Evolutionary conservation across 1,139 yeast species (phyloP).

Genomic region (Yamadazyma atlantica): DNA sequence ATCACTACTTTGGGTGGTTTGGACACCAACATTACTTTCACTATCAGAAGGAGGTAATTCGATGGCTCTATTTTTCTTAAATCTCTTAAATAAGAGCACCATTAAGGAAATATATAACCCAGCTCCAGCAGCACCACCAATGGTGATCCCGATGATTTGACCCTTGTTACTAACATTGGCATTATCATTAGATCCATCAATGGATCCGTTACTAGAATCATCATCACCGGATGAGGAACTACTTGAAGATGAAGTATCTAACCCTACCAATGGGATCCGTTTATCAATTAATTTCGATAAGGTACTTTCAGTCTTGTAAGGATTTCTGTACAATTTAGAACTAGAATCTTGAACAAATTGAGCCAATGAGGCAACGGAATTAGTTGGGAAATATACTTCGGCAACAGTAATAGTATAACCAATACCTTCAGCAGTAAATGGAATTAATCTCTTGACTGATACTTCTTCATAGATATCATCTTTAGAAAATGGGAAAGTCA

Average conservation of each 20-base stretch:
- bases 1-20: slow-evolving; percentile 14
- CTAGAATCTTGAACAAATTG: slow-evolving; percentile 38
- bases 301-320: slow-evolving; percentile 43
- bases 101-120: slow-evolving; percentile 55
- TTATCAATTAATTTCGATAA: slow-evolving; percentile 62
- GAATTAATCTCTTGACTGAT: slow-evolving; percentile 61
- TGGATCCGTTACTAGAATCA: slow-evolving; percentile 44
- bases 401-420: slow-evolving; percentile 72
- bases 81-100: slow-evolving; percentile 42
- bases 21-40: slow-evolving; percentile 37
- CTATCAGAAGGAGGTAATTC: slow-evolving; percentile 46
- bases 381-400: slow-evolving; percentile 68
- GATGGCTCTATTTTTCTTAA: slow-evolving; percentile 33
- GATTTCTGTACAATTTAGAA: slow-evolving; percentile 53
- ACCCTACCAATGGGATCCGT: slow-evolving; percentile 60
- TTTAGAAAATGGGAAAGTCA: slow-evolving; percentile 51
- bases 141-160: slow-evolving; percentile 55
- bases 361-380: slow-evolving; percentile 44
- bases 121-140: slow-evolving; percentile 72
- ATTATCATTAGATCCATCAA: slow-evolving; percentile 26
- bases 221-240: slow-evolving; percentile 25
- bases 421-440: slow-evolving; percentile 53
- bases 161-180: slow-evolving; percentile 29
- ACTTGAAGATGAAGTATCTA: slow-evolving; percentile 25
- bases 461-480: slow-evolving; percentile 35